phyloP scores from a whole-genome alignment of 768 basidiomycete genomes.

The Amyloporia xantha region DNA sequence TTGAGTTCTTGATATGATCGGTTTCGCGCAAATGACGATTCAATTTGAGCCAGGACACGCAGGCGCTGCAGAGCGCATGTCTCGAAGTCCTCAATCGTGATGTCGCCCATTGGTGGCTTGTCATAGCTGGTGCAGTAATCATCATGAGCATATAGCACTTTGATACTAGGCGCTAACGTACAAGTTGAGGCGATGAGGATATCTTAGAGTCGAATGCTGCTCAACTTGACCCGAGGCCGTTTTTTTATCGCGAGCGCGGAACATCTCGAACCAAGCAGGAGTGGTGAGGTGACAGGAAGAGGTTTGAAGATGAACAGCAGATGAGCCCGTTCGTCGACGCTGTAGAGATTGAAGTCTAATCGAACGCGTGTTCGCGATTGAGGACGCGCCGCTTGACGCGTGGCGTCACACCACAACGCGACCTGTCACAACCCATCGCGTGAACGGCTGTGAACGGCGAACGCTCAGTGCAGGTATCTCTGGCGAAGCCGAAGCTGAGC shows the following conservation, averaged over 20 bases:
- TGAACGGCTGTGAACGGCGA: too few relatives aligned
- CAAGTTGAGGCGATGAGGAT: conserved; percentile 78
- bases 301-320: too few relatives aligned
- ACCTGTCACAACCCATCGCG: background rate
- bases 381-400: background rate
- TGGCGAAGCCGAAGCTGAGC: too few relatives aligned
- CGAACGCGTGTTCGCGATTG: too few relatives aligned
- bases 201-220: conserved; percentile 27
- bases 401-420: background rate
- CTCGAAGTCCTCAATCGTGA: conserved; percentile 95
- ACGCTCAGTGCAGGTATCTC: too few relatives aligned
- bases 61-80: conserved; percentile 83
- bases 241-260: background rate
- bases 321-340: too few relatives aligned
- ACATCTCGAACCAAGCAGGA: background rate
- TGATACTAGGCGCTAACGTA: conserved; percentile 25
- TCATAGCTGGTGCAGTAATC: conserved; percentile 72
- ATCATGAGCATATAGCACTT: background rate
- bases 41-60: conserved; percentile 84
- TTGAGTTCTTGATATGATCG: conserved; percentile 74
- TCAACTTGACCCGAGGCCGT: background rate
- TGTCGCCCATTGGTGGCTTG: conserved; percentile 74
- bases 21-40: conserved; percentile 81
- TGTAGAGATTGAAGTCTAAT: too few relatives aligned
- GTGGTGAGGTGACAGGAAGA: too few relatives aligned